phyloP scores from a whole-genome alignment of 176 grass and related monocot genomes.

The Dactylis glomerata region DNA sequence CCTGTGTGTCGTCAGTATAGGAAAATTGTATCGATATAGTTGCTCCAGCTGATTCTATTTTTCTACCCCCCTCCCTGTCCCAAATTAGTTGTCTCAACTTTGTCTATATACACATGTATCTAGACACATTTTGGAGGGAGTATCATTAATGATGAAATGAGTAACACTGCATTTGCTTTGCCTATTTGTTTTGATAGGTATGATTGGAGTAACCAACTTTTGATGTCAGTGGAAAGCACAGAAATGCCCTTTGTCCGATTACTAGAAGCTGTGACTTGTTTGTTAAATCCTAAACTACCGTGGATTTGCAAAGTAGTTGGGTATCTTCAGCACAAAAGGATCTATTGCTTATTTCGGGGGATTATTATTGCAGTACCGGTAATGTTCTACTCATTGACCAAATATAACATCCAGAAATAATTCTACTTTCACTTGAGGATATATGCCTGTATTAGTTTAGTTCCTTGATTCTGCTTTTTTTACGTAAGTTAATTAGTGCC shows the following conservation, averaged over 20 bases:
- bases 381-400: constrained; percentile 35
- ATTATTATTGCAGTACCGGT: constrained; percentile 68
- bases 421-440: not conserved
- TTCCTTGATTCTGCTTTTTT: not conserved
- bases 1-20: not conserved
- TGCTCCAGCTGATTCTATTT: not conserved
- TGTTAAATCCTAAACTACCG: constrained; percentile 75
- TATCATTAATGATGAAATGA: not conserved
- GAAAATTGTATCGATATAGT: constrained; percentile 3
- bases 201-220: constrained; percentile 56
- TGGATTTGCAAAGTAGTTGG: constrained; percentile 66
- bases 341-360: constrained; percentile 70
- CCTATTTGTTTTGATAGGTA: constrained; percentile 51
- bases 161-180: not conserved
- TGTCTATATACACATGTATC: no score
- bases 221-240: constrained; percentile 51
- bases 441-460: not conserved
- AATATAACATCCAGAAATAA: not conserved
- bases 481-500: not conserved
- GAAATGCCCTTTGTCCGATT: constrained; percentile 50
- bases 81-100: no score
- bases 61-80: no score
- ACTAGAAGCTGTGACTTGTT: constrained; percentile 70
- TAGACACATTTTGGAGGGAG: no score
- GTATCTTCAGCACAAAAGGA: constrained; percentile 64